Evolutionary conservation across 2,329 filamentous ascomycete genomes (phyloP), one percentile per base, ranked within the genome.

Genomic region (Pseudonectria buxi): DNA sequence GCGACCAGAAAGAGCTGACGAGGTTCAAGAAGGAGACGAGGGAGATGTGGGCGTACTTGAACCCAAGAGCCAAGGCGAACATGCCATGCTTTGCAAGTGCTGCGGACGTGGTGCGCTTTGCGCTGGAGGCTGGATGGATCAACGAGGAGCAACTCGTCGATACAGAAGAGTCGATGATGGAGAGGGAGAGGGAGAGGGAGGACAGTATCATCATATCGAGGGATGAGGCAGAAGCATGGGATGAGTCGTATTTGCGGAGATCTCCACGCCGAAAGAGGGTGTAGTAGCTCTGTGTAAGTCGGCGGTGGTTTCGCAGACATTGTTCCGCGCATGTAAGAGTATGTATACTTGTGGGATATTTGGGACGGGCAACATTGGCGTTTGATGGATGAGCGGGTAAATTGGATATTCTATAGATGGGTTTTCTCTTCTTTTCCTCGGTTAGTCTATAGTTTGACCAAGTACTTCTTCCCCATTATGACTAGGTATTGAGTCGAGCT

Each of bases 101-200:
- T 2, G 73, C 65, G 10, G 74, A 78, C 40, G 63, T 78, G 13
- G 71, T 78, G 24, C 60, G 66, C 32, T 78, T 76, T 47, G 72
- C 72, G 4, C 62, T 76, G 10, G 74, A 78, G 54, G 64, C 71
- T 1, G 74, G 72, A 6, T 79, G 75, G 75, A 58, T 79, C 29
- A 64, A 61, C 2, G 65, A 72, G 46, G 64, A 64, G 13, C 74
- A 79, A 54, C 51, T 79, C 27, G 54, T 63, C 15, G 69, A 62
- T 4, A 45, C 48, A 3, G 57, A 53, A 10, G 50, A 51, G 10
- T 64, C 61, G 10, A 42, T 63, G 25, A 25, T 63, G 10, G 60
- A 64, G 31, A 49, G 55, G 24, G 64, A 64, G 31, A 49, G 55
- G 24, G 64, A 66, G 41, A 22, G 18, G 18, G 18, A 66, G 42